Evolutionary conservation across 257 asterid species (phyloP), one percentile per base, ranked within the genome.

Genomic region (Solanum chilense): DNA sequence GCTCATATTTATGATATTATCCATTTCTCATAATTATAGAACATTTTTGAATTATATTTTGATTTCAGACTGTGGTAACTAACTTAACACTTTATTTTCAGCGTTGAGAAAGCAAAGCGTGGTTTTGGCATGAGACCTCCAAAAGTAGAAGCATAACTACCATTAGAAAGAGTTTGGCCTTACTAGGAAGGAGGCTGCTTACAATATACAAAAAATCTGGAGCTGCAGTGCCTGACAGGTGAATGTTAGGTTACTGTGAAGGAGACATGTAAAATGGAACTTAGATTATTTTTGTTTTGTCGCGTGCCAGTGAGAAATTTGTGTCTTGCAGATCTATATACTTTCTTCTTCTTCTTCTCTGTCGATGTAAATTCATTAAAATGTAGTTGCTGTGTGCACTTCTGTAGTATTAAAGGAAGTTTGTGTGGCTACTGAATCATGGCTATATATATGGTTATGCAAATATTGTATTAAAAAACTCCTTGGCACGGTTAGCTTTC

Each of bases 101-200:
- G 99, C 15, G 90, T 96, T 91, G 99, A 96, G 96, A 93, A 82
- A 88, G 83, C 89, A 85, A 94, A 91, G 92, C 98, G 91, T 60
- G 99, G 99, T 39, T 95, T 93, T 42, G 99, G 99, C 89, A 95
- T 96, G 98, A 93, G 88, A 87, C 87, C 88, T 87, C 98, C 97
- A 44, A 93, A 89, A 71, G 88, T 87, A 75, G 93, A 85, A 80
- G 91, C 90, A 29, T 90, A 86, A 90, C 69, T 73, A n/a, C 75
- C 85, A 81, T 20, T 18, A 81, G 18, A 81, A 27, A 81, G 85
- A 29, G 69, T 29, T 49, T 81, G 45, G 45, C 44, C 66, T 27
- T 78, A 1, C 62, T 9, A 45, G 42, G 84, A 78, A 45, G 42
- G 84, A 78, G 27, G 41, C 21, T 84, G 15, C 76, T 86, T 80